These are phyloP conservation scores for Mariannaea elegans DNA, from an alignment of 2,329 filamentous ascomycete species.

Conservation along the genomic window DNA sequence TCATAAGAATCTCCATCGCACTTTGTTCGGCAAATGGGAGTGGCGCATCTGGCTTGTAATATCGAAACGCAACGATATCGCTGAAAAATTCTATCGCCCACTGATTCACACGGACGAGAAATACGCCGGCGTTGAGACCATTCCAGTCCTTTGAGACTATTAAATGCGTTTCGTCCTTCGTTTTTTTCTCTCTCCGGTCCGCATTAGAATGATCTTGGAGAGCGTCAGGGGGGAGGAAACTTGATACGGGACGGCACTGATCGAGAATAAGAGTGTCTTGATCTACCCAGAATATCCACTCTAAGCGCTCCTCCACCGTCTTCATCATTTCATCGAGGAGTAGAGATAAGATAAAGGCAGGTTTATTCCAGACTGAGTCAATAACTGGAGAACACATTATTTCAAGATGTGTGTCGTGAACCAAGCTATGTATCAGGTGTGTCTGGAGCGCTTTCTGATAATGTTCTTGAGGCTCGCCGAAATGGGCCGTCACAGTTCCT, in stretches of 20 bases:
- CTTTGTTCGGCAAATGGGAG: conserved; percentile 2
- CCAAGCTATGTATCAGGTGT: background rate
- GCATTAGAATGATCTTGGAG: background rate
- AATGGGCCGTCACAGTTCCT: background rate
- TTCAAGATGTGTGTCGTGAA: background rate
- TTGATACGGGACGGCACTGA: background rate
- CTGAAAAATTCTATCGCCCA: conserved; percentile 1
- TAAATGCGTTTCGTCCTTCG: background rate
- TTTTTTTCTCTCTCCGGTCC: background rate
- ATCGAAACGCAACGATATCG: background rate
- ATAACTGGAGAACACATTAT: background rate
- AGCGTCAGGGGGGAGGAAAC: background rate
- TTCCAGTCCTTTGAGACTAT: background rate
- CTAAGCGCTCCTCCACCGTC: background rate
- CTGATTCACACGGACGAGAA: background rate
- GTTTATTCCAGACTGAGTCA: conserved; percentile 1
- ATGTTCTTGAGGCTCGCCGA: background rate
- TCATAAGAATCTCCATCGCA: background rate
- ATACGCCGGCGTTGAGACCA: background rate
- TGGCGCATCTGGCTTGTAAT: background rate
- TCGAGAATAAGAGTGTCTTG: conserved; percentile 1
- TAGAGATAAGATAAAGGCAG: background rate
- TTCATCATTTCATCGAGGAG: conserved; percentile 2
- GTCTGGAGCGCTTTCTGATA: background rate
- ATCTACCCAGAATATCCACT: conserved; percentile 7